Percentiles rank a stretch among this genome's conserved stretches.
phyloP scores from a whole-genome alignment of 139 green algal genomes.

The Micromonas pusilla region DNA sequence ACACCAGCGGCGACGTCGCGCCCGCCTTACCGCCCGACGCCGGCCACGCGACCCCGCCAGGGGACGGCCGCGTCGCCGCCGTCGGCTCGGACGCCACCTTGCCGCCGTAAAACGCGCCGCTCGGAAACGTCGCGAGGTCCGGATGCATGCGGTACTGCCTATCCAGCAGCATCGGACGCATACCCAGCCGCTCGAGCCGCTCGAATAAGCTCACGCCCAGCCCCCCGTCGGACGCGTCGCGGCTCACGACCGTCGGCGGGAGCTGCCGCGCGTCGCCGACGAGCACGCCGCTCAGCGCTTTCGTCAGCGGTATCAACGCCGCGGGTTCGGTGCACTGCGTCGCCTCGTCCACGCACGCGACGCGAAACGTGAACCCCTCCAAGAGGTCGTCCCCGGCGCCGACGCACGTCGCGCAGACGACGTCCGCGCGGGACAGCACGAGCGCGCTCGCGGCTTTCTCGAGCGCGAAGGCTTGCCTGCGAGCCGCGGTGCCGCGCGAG shows the following conservation, averaged over 20 bases:
- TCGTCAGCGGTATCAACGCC: slow-evolving; percentile 71
- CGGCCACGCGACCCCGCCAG: background rate
- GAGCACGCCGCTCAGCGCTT: slow-evolving; percentile 56
- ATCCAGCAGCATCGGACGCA: slow-evolving; percentile 72
- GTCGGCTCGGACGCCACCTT: slow-evolving; percentile 31
- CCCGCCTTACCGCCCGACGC: too few relatives aligned
- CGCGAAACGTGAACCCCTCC: slow-evolving; percentile 45
- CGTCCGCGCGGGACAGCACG: slow-evolving; percentile 32
- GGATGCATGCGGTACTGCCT: slow-evolving; percentile 76
- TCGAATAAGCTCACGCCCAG: slow-evolving; percentile 78
- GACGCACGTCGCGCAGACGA: slow-evolving; percentile 40
- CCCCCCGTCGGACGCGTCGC: slow-evolving; percentile 37
- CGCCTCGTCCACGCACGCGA: slow-evolving; percentile 89
- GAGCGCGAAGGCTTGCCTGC: background rate
- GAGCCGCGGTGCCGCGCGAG: background rate
- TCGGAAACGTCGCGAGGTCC: slow-evolving; percentile 37
- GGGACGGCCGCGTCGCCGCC: background rate
- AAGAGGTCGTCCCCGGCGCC: slow-evolving; percentile 37
- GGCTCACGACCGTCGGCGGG: slow-evolving; percentile 75
- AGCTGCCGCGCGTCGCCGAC: slow-evolving; percentile 85
- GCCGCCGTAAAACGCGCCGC: slow-evolving; percentile 54
- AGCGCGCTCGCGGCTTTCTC: background rate
- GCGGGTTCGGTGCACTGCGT: slow-evolving; percentile 73
- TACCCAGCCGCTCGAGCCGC: slow-evolving; percentile 47
- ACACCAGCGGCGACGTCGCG: slow-evolving; percentile 1